phyloP scores from a whole-genome alignment of 2,329 filamentous ascomycete species.

The Cercospora sp. region DNA sequence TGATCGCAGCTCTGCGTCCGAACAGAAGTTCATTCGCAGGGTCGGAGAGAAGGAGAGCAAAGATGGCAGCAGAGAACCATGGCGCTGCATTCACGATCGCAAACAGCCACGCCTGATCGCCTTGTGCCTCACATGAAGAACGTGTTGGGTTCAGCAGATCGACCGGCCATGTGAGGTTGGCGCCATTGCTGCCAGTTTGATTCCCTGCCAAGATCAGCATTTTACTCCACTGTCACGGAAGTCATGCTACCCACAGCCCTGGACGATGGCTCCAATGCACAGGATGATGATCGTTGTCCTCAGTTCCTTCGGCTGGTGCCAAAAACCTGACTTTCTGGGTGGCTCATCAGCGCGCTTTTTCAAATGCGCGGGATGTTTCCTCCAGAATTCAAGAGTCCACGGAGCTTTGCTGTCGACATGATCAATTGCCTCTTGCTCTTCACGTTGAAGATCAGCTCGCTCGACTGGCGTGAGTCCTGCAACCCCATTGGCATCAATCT shows the following conservation, averaged over 20 bases:
- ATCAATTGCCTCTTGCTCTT: background rate
- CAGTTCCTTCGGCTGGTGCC: slow-evolving; percentile 37
- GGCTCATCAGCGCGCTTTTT: background rate
- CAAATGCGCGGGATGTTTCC: background rate
- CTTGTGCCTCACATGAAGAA: background rate
- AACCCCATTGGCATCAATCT: slow-evolving; percentile 30
- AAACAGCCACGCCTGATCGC: slow-evolving; percentile 33
- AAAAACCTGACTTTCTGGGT: slow-evolving; percentile 23
- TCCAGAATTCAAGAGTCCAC: slow-evolving; percentile 9
- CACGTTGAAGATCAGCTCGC: slow-evolving; percentile 2
- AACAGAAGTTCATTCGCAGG: slow-evolving; percentile 38
- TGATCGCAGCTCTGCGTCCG: slow-evolving; percentile 35
- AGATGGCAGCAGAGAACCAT: slow-evolving; percentile 36
- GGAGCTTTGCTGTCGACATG: slow-evolving; percentile 6
- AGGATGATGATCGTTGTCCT: slow-evolving; percentile 37
- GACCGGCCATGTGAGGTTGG: slow-evolving; percentile 38
- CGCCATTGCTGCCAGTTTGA: slow-evolving; percentile 37
- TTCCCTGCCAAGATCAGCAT: slow-evolving; percentile 28
- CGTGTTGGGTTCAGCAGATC: background rate
- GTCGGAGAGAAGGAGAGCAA: slow-evolving; percentile 35
- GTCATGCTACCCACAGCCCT: slow-evolving; percentile 26
- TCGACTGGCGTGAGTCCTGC: slow-evolving; percentile 21
- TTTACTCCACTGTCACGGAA: too few relatives aligned
- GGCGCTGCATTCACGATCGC: slow-evolving; percentile 38
- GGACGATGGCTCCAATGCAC: slow-evolving; percentile 38